Conservation (phyloP, 768 basidiomycete genomes). For the Hericium rajendrae region DNA sequence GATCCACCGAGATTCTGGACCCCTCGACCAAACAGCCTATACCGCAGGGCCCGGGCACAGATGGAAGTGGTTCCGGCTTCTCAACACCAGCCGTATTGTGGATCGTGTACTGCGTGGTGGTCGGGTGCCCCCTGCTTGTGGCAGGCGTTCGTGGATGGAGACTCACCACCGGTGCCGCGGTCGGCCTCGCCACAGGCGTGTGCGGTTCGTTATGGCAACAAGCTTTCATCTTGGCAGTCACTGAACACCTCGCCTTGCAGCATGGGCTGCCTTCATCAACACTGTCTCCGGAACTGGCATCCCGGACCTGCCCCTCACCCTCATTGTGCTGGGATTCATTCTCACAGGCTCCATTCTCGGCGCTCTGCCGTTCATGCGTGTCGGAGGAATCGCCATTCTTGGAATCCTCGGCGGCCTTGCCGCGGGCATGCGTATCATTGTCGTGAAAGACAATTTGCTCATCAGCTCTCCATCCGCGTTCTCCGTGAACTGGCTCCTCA, state of each 20-base stretch:
- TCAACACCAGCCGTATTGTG: constrained; percentile 41
- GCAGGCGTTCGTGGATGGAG: constrained; percentile 51
- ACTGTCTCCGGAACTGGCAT: constrained; percentile 38
- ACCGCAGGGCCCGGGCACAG: constrained; percentile 46
- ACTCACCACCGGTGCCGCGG: constrained; percentile 42
- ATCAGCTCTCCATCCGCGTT: constrained; percentile 25
- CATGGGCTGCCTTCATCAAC: constrained; percentile 58
- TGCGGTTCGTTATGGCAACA: constrained; percentile 16
- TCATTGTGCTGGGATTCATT: constrained; percentile 42
- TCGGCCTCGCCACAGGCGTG: constrained; percentile 42
- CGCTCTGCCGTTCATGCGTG: constrained; percentile 38
- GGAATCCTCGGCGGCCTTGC: constrained; percentile 48
- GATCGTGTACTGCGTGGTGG: constrained; percentile 40
- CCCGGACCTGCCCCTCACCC: constrained; percentile 40
- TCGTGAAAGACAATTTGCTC: constrained; percentile 42
- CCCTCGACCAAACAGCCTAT: constrained; percentile 32
- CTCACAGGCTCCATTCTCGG: constrained; percentile 43
- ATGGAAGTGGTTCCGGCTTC: constrained; percentile 47
- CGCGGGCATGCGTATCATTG: constrained; percentile 42
- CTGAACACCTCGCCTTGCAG: constrained; percentile 20
- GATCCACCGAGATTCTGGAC: constrained; percentile 35
- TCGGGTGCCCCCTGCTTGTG: constrained; percentile 46
- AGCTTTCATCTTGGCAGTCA: constrained; percentile 19
- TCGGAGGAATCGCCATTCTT: constrained; percentile 36
- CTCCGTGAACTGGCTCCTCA: constrained; percentile 43